Conservation (phyloP, 495 filamentous ascomycete species). For the Umbilicaria muhlenbergii region DNA sequence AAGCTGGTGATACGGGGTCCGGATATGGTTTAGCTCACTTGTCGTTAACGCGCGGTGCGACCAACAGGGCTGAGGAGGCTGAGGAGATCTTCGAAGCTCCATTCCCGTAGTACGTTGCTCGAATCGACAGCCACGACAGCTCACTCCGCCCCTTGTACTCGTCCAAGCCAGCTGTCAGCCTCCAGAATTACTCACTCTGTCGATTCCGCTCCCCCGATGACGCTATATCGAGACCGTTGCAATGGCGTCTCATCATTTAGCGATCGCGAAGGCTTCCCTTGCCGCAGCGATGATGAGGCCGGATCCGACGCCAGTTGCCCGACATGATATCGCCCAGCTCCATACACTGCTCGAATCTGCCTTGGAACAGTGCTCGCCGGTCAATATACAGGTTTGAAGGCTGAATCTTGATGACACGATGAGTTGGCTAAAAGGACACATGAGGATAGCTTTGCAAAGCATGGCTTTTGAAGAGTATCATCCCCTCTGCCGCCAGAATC, state of each 20-base stretch:
- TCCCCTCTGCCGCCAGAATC: conserved; percentile 50
- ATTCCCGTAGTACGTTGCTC: too few species aligned
- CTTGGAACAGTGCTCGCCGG: conserved; percentile 57
- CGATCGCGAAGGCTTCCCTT: conserved; percentile 70
- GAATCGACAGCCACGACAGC: too few species aligned
- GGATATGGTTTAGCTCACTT: too few species aligned
- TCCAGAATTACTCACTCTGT: background rate
- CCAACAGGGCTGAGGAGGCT: too few species aligned
- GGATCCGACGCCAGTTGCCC: conserved; percentile 53
- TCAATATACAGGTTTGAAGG: conserved; percentile 92
- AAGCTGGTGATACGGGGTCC: too few species aligned
- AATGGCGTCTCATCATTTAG: conserved; percentile 63
- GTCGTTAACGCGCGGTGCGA: too few species aligned
- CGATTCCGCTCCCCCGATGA: background rate
- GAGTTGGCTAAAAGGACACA: conserved; percentile 37
- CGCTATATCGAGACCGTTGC: background rate
- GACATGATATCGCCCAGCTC: conserved; percentile 58
- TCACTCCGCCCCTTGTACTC: too few species aligned
- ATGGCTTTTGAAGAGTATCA: conserved; percentile 63
- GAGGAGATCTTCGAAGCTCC: too few species aligned
- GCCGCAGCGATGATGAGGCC: conserved; percentile 58
- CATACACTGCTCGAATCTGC: conserved; percentile 50
- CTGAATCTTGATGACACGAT: conserved; percentile 35
- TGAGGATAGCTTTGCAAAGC: conserved; percentile 62
- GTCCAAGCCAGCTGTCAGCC: background rate